A percentile compares a stretch with the other conserved stretches of the same genome.
These are phyloP conservation scores for Talaromyces amestolkiae DNA, from an alignment of 2,329 filamentous ascomycete species.

Conservation along the genomic window DNA sequence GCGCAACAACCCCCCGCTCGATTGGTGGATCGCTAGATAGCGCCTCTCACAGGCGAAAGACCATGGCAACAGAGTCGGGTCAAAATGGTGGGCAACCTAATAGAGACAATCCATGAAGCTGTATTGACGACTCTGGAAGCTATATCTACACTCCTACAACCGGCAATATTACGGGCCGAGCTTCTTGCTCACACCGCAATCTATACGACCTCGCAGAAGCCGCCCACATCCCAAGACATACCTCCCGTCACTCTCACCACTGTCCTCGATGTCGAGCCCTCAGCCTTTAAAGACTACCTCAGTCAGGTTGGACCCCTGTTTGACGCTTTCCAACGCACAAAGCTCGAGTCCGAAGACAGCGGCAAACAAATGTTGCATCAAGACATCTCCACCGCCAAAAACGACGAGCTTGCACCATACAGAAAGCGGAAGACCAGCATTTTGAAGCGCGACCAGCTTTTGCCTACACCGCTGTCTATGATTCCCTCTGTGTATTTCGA, in stretches of 20 bases:
- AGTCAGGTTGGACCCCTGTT: slow-evolving; percentile 81
- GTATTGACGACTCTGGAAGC: slow-evolving; percentile 48
- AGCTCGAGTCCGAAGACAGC: slow-evolving; percentile 69
- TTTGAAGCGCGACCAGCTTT: no score
- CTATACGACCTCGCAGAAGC: slow-evolving; percentile 69
- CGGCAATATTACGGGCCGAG: slow-evolving; percentile 83
- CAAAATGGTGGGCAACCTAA: slow-evolving; percentile 65
- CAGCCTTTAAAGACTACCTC: slow-evolving; percentile 80
- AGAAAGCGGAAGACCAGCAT: no score
- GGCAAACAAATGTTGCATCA: slow-evolving; percentile 30
- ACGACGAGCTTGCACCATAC: slow-evolving; percentile 47
- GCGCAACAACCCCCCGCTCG: background rate
- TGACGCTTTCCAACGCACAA: slow-evolving; percentile 79
- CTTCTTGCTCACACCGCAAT: slow-evolving; percentile 72
- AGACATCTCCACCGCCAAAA: slow-evolving; percentile 37
- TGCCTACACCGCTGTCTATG: slow-evolving; percentile 76
- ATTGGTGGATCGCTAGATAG: slow-evolving; percentile 6
- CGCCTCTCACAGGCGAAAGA: background rate
- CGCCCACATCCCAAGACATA: slow-evolving; percentile 86
- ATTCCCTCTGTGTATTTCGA: slow-evolving; percentile 94
- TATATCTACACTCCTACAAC: slow-evolving; percentile 85
- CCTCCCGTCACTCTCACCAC: slow-evolving; percentile 89
- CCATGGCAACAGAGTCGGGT: slow-evolving; percentile 64
- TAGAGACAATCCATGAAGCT: slow-evolving; percentile 17
- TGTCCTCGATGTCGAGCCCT: slow-evolving; percentile 73